Percentiles rank a stretch among this genome's conserved stretches.
Conservation (phyloP, 2,329 filamentous ascomycete species). For the Aspergillus fischeri region DNA sequence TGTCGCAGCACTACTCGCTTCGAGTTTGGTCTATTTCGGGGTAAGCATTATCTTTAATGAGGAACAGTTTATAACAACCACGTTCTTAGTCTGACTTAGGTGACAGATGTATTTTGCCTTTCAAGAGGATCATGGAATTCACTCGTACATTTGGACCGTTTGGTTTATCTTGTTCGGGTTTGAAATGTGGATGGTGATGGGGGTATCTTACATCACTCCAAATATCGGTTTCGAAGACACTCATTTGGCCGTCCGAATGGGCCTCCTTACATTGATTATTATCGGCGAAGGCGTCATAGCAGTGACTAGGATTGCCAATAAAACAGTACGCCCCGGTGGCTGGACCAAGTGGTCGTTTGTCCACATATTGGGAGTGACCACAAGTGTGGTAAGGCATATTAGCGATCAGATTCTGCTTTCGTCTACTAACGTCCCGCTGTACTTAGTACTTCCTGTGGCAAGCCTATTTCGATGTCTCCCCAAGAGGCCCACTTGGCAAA, state of each 20-base stretch:
- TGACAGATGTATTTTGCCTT: conserved; percentile 34
- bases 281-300: conserved; percentile 63
- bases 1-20: conserved; percentile 24
- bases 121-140: conserved; percentile 15
- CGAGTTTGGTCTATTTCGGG: conserved; percentile 26
- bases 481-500: conserved; percentile 46
- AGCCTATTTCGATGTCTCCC: conserved; percentile 57
- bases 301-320: conserved; percentile 54
- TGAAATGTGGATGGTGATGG: conserved; percentile 52
- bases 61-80: background rate
- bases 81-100: conserved; percentile 3
- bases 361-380: conserved; percentile 36
- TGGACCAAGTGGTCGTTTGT: conserved; percentile 40
- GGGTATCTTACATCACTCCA: conserved; percentile 52
- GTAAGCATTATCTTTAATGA: conserved; percentile 13
- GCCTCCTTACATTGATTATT: conserved; percentile 61
- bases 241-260: conserved; percentile 61
- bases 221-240: conserved; percentile 60
- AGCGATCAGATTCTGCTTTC: background rate
- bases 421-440: conserved; percentile 4
- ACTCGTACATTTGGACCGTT: conserved; percentile 39
- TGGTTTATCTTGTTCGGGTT: conserved; percentile 55
- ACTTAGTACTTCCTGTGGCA: conserved; percentile 58
- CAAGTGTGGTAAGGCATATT: conserved; percentile 30
- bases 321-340: conserved; percentile 39